Evolutionary conservation across 2,329 filamentous ascomycete genomes (phyloP).

Genomic region (Byssochlamys sp.): DNA sequence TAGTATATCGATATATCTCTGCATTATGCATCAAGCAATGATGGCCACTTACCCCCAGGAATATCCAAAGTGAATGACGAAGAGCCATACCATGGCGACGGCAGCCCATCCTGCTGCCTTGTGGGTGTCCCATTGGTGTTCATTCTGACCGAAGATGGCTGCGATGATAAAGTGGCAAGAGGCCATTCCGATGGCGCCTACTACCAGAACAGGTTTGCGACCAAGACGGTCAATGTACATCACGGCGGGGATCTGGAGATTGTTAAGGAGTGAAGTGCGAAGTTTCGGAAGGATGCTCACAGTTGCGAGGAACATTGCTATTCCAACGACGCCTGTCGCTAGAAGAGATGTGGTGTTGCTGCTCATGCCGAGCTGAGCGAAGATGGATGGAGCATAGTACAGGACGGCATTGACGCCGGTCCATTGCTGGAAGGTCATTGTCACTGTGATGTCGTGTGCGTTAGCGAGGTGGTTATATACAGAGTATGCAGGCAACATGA

Average conservation of each 20-base stretch:
- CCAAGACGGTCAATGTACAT: constrained; percentile 24
- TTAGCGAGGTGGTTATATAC: constrained; percentile 43
- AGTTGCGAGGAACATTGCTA: constrained; percentile 18
- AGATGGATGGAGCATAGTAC: constrained; percentile 28
- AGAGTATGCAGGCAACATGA: not conserved
- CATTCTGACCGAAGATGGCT: constrained; percentile 53
- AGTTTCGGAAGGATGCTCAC: not conserved
- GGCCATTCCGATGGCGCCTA: constrained; percentile 57
- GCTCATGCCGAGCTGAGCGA: constrained; percentile 14
- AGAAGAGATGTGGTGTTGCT: constrained; percentile 18
- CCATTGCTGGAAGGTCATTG: constrained; percentile 37
- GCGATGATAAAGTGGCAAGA: constrained; percentile 60
- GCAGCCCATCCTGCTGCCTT: constrained; percentile 57
- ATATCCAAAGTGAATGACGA: constrained; percentile 63
- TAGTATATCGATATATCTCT: not conserved
- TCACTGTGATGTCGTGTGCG: constrained; percentile 51
- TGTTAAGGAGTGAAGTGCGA: not conserved
- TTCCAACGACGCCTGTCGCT: constrained; percentile 22
- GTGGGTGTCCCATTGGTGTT: constrained; percentile 48
- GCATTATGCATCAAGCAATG: not conserved
- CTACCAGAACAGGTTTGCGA: constrained; percentile 21
- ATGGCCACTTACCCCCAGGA: constrained; percentile 47
- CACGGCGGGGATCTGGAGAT: constrained; percentile 19
- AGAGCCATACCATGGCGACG: constrained; percentile 51
- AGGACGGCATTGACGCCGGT: constrained; percentile 40